These are phyloP conservation scores for Globisporangium cylindrosporum DNA, from an alignment of 352 stramenopile genomes.

Conservation along the genomic window DNA sequence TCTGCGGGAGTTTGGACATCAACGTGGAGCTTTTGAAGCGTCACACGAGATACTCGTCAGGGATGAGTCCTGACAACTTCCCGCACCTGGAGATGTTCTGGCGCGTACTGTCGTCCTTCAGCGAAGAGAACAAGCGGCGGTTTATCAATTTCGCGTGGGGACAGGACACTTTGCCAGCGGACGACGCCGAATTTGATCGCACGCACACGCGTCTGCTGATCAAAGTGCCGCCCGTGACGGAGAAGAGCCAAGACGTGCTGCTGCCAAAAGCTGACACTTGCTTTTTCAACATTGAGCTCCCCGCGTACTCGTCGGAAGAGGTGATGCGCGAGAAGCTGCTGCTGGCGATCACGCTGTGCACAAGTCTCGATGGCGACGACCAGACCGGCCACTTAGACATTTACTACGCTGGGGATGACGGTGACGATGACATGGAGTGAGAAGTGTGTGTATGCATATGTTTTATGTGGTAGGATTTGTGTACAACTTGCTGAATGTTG, in stretches of 20 bases:
- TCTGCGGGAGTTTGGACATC: constrained; percentile 75
- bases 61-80: constrained; percentile 68
- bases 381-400: constrained; percentile 65
- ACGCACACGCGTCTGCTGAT: constrained; percentile 73
- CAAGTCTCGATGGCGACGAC: constrained; percentile 80
- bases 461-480: background rate
- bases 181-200: constrained; percentile 79
- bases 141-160: constrained; percentile 88
- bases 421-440: constrained; percentile 59
- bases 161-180: constrained; percentile 70
- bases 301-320: constrained; percentile 66
- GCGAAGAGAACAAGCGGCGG: constrained; percentile 69
- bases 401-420: constrained; percentile 61
- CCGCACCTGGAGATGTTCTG: constrained; percentile 80
- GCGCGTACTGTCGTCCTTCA: constrained; percentile 56
- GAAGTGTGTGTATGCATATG: background rate
- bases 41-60: constrained; percentile 76
- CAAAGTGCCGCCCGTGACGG: constrained; percentile 48
- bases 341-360: constrained; percentile 75
- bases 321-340: constrained; percentile 71
- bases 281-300: constrained; percentile 85
- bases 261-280: constrained; percentile 81
- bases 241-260: constrained; percentile 43
- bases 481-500: background rate
- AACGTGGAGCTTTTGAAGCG: constrained; percentile 73